Evolutionary conservation across 768 basidiomycete genomes (phyloP), one percentile per base, ranked within the genome.

Genomic region (Termitomyces sp.): DNA sequence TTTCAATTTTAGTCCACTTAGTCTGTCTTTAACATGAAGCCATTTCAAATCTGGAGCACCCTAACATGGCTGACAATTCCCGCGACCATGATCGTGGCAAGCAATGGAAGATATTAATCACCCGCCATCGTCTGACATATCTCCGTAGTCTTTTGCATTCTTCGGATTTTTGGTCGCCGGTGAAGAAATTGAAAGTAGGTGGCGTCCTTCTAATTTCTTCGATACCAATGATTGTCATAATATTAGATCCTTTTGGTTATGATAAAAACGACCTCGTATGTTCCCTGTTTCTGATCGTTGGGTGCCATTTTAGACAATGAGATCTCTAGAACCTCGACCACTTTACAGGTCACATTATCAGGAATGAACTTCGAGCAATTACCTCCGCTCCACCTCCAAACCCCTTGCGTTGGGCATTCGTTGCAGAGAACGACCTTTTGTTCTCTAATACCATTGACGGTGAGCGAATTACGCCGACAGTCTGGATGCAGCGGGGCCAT

Each of bases 121-220:
- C 57, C 55, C 51, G 29, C 50, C 53, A 31, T 35, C 44, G 19
- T 34, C 7, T 31, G 40, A 53, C 41, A 21, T 55, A 8, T 19
- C 34, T 37, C 53, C 38, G 16, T 17, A 86, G 81, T 77, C 77
- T 62, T 88, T 89, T 68, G 76, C 86, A 56, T 89, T 86, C 75
- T 87, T 87, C 65, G 87, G 87, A 8, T 89, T 88, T 73, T 68
- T 89, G 57, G 85, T 84, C 47, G 85, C 86, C 29, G 86, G 86
- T 43, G 86, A 88, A 69, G 87, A 88, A 69, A 88, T 89, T 55
- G 86, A 88, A 69, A 86, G 86, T 87, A 58, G 63, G 83, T 73
- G 34, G n/a, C 19, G 35, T 64, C 14, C 34, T 55, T 46, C 29
- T 47, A 37, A 51, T 21, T 51, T 38, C 25, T 52, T 38, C 50